Conservation (phyloP, 257 asterid genomes). For the Handroanthus guayacan region DNA sequence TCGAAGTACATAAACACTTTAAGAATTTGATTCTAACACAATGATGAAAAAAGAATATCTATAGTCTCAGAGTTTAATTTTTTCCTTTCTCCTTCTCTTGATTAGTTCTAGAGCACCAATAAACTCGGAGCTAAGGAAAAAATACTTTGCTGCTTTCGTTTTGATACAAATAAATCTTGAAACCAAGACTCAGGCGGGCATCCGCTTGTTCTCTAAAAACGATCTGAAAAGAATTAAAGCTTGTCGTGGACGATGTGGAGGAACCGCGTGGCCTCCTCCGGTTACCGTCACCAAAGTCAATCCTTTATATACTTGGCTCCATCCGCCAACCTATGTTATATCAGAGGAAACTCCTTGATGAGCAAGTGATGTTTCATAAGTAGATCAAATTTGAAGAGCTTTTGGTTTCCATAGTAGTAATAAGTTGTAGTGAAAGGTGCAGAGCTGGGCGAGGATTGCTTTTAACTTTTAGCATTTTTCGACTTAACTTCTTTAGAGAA, state of each 20-base stretch:
- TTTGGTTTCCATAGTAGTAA: too few relatives aligned
- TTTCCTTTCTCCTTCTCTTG: constrained; percentile 19
- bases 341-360: constrained; percentile 8
- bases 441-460: too few relatives aligned
- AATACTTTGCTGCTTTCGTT: constrained; percentile 5
- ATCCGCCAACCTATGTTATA: constrained; percentile 84
- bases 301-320: constrained; percentile 97
- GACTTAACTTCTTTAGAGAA: too few relatives aligned
- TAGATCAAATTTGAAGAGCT: background rate
- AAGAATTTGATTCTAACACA: constrained; percentile 19
- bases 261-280: constrained; percentile 99
- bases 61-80: background rate
- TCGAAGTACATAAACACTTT: constrained; percentile 13
- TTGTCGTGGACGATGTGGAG: constrained; percentile 95
- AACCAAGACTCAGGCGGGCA: constrained; percentile 54
- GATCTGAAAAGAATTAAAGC: constrained; percentile 80
- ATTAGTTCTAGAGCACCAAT: background rate
- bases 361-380: background rate
- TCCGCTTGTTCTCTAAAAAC: constrained; percentile 74
- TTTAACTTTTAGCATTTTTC: too few relatives aligned
- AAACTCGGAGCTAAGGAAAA: background rate
- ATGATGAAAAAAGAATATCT: background rate
- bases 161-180: background rate
- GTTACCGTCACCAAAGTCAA: constrained; percentile 80
- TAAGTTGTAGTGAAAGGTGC: too few relatives aligned